These are phyloP conservation scores for Pseudogymnoascus pannorum DNA, from an alignment of 2,329 filamentous ascomycete species.

Conservation along the genomic window DNA sequence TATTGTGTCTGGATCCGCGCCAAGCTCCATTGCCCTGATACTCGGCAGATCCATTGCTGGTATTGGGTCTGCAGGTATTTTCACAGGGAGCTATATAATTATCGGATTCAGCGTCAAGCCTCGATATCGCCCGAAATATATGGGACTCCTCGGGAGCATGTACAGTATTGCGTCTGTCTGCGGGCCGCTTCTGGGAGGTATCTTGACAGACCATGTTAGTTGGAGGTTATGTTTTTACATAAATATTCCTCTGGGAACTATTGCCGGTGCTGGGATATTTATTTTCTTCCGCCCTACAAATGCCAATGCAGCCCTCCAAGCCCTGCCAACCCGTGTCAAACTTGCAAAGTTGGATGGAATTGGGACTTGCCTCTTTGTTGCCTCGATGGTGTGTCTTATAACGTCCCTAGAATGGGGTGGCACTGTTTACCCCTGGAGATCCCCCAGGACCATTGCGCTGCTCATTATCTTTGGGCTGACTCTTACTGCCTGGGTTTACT, in stretches of 20 bases:
- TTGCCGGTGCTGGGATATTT: conserved; percentile 29
- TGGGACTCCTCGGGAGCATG: conserved; percentile 19
- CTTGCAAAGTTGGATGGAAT: conserved; percentile 39
- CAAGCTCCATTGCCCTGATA: conserved; percentile 26
- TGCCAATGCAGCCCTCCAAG: conserved; percentile 28
- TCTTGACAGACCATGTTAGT: conserved; percentile 31
- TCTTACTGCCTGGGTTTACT: conserved; percentile 7
- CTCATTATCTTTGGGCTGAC: conserved; percentile 24
- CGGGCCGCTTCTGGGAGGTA: conserved; percentile 32
- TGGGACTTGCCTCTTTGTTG: conserved; percentile 25
- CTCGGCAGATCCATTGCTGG: conserved; percentile 28
- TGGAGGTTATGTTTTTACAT: conserved; percentile 29
- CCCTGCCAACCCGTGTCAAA: conserved; percentile 36
- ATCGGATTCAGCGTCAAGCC: conserved; percentile 22
- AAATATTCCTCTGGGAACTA: conserved; percentile 35
- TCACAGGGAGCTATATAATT: conserved; percentile 26
- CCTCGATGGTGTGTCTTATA: conserved; percentile 30
- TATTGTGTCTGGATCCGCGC: conserved; percentile 25
- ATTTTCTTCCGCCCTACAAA: conserved; percentile 33
- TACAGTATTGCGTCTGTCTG: conserved; percentile 22
- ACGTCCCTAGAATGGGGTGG: conserved; percentile 31
- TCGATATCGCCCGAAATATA: conserved; percentile 17
- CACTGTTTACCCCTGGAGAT: conserved; percentile 36
- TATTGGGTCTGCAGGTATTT: conserved; percentile 24
- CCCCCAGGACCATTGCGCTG: conserved; percentile 28